A percentile compares a stretch with the other conserved stretches of the same genome.
These are phyloP conservation scores for Annulohypoxylon bovei DNA, from an alignment of 495 filamentous ascomycete species.

Conservation along the genomic window DNA sequence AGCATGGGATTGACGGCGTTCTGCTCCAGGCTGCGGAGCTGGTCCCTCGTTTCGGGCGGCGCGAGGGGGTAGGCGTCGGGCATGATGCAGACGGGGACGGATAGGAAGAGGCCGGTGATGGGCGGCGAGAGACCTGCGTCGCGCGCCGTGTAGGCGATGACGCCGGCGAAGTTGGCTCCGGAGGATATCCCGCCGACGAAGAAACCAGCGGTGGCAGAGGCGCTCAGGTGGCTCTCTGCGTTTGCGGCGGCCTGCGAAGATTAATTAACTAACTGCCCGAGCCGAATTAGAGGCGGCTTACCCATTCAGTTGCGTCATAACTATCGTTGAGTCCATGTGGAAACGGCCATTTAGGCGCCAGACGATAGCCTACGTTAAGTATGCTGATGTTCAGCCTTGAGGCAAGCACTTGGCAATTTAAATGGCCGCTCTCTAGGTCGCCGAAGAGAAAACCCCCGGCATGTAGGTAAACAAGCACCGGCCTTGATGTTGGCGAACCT, in stretches of 20 bases:
- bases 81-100: background rate
- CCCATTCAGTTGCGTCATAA: background rate
- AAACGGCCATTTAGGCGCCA: background rate
- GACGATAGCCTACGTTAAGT: background rate
- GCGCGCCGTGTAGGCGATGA: background rate
- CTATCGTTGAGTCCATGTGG: background rate
- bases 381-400: background rate
- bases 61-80: background rate
- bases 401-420: background rate
- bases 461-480: background rate
- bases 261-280: background rate
- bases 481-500: background rate
- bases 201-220: background rate
- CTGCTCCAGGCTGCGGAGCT: background rate
- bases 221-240: background rate
- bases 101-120: background rate
- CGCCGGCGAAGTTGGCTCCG: background rate
- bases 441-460: background rate
- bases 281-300: background rate
- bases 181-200: background rate
- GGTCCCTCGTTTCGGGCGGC: background rate
- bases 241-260: background rate
- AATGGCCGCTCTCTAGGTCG: background rate
- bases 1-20: background rate
- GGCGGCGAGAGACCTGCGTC: background rate